Percentiles rank a stretch among this genome's conserved stretches.
Evolutionary conservation across 1,139 yeast species (phyloP).

Genomic region (Geotrichum restrictum): DNA sequence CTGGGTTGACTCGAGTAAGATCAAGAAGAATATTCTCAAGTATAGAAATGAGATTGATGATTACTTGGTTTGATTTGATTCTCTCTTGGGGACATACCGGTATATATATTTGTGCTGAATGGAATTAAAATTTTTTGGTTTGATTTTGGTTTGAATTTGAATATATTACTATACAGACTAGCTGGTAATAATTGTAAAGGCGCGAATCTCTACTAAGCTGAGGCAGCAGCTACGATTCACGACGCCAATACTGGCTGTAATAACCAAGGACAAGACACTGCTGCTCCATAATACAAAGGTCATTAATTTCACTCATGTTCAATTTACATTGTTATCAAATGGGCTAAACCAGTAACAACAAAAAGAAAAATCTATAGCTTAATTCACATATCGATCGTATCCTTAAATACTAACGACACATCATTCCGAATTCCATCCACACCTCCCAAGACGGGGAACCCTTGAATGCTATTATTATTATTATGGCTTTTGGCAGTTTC

Average conservation of each 20-base stretch:
- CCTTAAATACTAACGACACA: constrained; percentile 65
- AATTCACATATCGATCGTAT: constrained; percentile 59
- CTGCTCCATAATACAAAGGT: too few species aligned
- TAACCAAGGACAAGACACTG: too few species aligned
- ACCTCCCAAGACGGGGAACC: constrained; percentile 39
- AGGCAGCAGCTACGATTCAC: too few species aligned
- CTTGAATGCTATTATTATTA: not conserved
- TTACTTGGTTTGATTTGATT: constrained; percentile 32
- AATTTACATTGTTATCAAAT: too few species aligned
- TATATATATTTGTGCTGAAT: constrained; percentile 4
- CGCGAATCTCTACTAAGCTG: too few species aligned
- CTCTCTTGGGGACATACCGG: too few species aligned
- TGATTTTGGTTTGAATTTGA: not conserved
- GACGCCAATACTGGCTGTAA: too few species aligned
- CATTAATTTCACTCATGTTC: too few species aligned
- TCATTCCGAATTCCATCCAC: constrained; percentile 72
- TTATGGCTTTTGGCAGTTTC: constrained; percentile 25
- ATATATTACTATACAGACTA: too few species aligned
- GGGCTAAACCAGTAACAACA: too few species aligned
- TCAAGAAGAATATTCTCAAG: constrained; percentile 81
- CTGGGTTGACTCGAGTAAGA: constrained; percentile 94
- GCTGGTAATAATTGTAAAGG: too few species aligned
- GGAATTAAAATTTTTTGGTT: not conserved
- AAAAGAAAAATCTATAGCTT: too few species aligned
- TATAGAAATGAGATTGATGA: constrained; percentile 64